Evolutionary conservation across 2,329 filamentous ascomycete genomes (phyloP), one percentile per base, ranked within the genome.

Genomic region (Penicillium polonicum): DNA sequence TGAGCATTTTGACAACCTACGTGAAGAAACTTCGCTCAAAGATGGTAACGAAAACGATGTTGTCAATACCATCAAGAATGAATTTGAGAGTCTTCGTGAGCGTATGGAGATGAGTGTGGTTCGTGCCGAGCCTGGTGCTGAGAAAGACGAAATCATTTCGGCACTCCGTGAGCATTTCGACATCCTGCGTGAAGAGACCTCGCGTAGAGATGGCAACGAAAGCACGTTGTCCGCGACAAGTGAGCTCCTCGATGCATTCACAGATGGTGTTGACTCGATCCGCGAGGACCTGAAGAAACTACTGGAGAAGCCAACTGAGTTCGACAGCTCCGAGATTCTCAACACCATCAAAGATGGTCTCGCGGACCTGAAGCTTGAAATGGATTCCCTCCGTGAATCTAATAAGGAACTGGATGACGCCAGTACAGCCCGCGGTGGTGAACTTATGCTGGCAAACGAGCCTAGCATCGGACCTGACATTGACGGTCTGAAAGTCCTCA

Each of bases 251-350:
- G 85, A 87, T 63, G 82, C 82, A 8, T 78, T 88, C 61, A 83
- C 85, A 55, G 84, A 87, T 48, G 91, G 92, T 2, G 82, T 97
- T 38, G 89, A 90, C 59, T 84, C 83, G 43, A 82, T 97, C 35
- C 85, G 91, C 5, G 81, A 84, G 17, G 92, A 97, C 64, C 83
- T 96, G 49, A 80, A 84, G 62, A 88, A 88, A 68, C 82, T 94
- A 17, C 81, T 86, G 23, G 87, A 93, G 70, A 94, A 91, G 76
- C 90, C 92, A 5, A 79, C 85, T 0, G 92, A 96, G 66, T 83
- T 93, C 74, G 92, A 89, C 0, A 93, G 90, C 59, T 90, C 96
- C 63, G 92, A 97, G 74, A 92, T 97, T 52, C 81, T 97, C 1
- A 90, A 96, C 59, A 91, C 90, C 0, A 82, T 97, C 55, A 95